These are phyloP conservation scores for Nakaseomyces uthaithaninus DNA, from an alignment of 1,139 yeast species.

Conservation along the genomic window DNA sequence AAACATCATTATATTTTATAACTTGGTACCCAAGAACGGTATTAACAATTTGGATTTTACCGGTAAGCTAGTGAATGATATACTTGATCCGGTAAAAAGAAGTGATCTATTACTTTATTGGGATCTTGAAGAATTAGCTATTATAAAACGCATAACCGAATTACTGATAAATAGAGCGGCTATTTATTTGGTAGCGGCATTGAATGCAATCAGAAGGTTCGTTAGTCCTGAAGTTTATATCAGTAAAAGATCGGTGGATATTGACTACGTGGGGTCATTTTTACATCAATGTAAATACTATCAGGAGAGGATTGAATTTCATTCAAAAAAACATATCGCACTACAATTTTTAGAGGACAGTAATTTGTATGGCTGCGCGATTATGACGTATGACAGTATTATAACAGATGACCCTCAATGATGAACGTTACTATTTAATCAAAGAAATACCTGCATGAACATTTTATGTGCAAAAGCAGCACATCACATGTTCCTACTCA, in stretches of 20 bases:
- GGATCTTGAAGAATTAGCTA: constrained; percentile 6
- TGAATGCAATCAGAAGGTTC: constrained; percentile 19
- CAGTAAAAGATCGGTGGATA: constrained; percentile 10
- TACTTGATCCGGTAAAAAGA: constrained; percentile 6
- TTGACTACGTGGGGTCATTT: constrained; percentile 33
- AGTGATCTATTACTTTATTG: background rate
- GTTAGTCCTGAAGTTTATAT: background rate
- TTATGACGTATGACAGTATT: constrained; percentile 16
- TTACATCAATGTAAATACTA: constrained; percentile 23
- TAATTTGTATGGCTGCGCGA: constrained; percentile 30
- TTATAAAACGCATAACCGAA: constrained; percentile 11
- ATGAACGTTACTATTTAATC: background rate
- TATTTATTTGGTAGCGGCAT: constrained; percentile 17
- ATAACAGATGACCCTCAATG: background rate
- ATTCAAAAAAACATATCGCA: constrained; percentile 15
- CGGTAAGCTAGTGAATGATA: constrained; percentile 24
- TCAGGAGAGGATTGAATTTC: constrained; percentile 18
- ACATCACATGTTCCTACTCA: too few species aligned
- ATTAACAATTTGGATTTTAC: constrained; percentile 12
- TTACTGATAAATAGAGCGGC: constrained; percentile 27
- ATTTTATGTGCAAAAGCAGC: too few species aligned
- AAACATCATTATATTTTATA: constrained; percentile 15
- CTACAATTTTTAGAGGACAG: constrained; percentile 25
- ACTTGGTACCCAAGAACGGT: constrained; percentile 10
- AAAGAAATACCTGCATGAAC: too few species aligned